Percentiles rank a stretch among this genome's conserved stretches.
phyloP scores from a whole-genome alignment of 805 yeast species.

The Deakozyma indianensis region DNA sequence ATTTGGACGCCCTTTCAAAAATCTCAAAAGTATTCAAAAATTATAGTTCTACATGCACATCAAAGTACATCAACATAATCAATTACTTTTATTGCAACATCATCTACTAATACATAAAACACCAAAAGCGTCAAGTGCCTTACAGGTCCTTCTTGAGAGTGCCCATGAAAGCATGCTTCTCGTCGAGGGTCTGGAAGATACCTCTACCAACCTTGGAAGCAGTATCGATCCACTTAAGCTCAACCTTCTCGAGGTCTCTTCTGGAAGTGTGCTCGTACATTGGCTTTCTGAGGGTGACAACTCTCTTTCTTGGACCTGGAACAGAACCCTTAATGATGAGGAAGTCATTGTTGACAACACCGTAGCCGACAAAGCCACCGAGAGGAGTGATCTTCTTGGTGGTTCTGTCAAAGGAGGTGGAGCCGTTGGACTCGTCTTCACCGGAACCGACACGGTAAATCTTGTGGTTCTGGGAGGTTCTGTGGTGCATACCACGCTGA shows the following conservation, averaged over 20 bases:
- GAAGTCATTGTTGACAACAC: constrained; percentile 95
- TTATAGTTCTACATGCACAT: too few relatives aligned
- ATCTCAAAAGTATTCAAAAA: too few relatives aligned
- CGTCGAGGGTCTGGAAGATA: constrained; percentile 99
- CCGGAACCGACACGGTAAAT: constrained; percentile 98
- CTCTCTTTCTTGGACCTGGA: constrained; percentile 99
- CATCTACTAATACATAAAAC: neutral
- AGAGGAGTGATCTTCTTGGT: constrained; percentile 98
- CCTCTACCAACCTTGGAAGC: constrained; percentile 99
- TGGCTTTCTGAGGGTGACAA: constrained; percentile 97
- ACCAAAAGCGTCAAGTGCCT: neutral
- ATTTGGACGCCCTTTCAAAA: too few relatives aligned
- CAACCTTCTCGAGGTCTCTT: constrained; percentile 91
- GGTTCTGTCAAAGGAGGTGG: constrained; percentile 98
- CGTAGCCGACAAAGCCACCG: constrained; percentile 99
- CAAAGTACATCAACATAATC: too few relatives aligned
- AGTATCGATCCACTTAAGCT: constrained; percentile 99
- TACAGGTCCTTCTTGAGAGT: constrained; percentile 94
- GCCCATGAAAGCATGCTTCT: constrained; percentile 99
- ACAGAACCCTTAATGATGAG: constrained; percentile 95
- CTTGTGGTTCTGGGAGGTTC: constrained; percentile 99
- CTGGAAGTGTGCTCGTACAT: constrained; percentile 96
- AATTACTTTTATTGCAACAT: constrained; percentile 1
- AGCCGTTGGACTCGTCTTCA: constrained; percentile 85
- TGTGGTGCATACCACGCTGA: constrained; percentile 99